Evolutionary conservation across 1,284 basidiomycete species (phyloP), one percentile per base, ranked within the genome.

Genomic region (Rhodotorula sp.): DNA sequence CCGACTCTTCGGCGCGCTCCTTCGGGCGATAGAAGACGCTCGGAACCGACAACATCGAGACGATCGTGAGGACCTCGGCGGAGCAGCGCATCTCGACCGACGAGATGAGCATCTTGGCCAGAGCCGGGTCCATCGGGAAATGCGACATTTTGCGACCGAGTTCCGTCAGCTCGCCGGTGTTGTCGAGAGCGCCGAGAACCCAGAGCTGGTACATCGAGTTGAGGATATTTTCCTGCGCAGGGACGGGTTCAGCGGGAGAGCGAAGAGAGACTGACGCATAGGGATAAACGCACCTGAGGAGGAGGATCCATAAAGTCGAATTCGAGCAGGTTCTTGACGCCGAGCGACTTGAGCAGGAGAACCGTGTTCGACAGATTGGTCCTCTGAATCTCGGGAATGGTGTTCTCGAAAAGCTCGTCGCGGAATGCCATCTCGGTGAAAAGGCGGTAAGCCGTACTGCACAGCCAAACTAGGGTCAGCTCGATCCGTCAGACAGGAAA

Each of bases 231-330:
- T 91, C 91, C 88, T 92, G 77, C 26, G 20, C 20, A 31, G 15
- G 12, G 10, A 43, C 49, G 49, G 49, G 15, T 3, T 52, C 29
- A 29, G 34, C 48, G 43, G 29, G 3, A 58, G 43, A 14, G 61
- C 34, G 23, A 51, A 26, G 26, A 12, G 62, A 73, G 62, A 80
- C 34, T 34, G 18, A 29, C 18, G n/a, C 10, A 31, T 1, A 7
- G 43, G 29, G 20, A 34, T 39, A 5, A 47, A 63, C 81, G 82
- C 61, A 82, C 85, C 79, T 87, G 86, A 8, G 83, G 84, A 0
- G 97, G 97, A 5, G 97, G 97, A 81, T 98, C 97, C 88, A 99
- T 92, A 81, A 99, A 99, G 83, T 99, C 96, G 80, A 99, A 99
- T 70, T 95, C 94, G 77, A 99, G 91, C 66, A 99, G 87, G 80